phyloP scores from a whole-genome alignment of 2,329 filamentous ascomycete species.

The Penicillium fuscoglaucum region DNA sequence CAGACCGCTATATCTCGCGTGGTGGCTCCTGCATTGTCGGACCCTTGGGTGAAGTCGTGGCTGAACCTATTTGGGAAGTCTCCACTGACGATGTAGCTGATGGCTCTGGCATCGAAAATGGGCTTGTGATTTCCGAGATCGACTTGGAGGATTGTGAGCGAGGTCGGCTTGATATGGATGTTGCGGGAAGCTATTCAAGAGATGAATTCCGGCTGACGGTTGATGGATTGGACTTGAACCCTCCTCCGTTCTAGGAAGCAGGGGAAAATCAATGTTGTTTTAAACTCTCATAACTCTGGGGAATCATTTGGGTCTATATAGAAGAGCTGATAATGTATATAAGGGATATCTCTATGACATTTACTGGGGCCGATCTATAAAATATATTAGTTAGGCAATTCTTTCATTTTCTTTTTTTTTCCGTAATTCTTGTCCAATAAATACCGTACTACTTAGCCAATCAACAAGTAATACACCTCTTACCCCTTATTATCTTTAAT shows the following conservation, averaged over 20 bases:
- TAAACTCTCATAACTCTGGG: no score
- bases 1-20: constrained; percentile 57
- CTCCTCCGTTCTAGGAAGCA: constrained; percentile 50
- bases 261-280: no score
- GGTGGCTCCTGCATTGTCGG: constrained; percentile 82
- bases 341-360: no score
- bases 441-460: neutral
- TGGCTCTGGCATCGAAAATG: constrained; percentile 27
- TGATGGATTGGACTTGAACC: constrained; percentile 60
- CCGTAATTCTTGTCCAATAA: neutral
- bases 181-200: constrained; percentile 81
- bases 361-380: neutral
- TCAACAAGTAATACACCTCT: neutral
- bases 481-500: neutral
- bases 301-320: no score
- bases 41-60: constrained; percentile 75
- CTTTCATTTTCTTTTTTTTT: no score
- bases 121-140: constrained; percentile 69
- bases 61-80: constrained; percentile 77
- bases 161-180: constrained; percentile 78
- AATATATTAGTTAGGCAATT: neutral
- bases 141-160: constrained; percentile 87
- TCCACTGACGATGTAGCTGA: constrained; percentile 38
- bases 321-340: no score
- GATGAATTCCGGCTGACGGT: constrained; percentile 63